phyloP scores from a whole-genome alignment of 163 green algal genomes.

The Chloromonas sp. region DNA sequence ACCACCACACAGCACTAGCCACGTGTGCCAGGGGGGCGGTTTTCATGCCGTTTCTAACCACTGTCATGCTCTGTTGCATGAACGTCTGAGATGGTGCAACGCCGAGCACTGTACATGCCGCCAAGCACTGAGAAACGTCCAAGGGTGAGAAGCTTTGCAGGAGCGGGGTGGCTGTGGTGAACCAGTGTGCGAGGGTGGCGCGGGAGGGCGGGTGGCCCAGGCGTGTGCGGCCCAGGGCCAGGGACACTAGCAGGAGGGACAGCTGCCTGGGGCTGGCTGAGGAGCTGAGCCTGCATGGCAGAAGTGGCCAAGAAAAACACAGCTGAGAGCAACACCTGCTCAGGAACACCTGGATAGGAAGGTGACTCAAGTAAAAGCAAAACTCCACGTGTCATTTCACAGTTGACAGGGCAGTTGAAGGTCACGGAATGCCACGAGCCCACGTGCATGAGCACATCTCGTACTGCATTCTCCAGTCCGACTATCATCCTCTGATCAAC shows the following conservation, averaged over 20 bases:
- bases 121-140: not conserved
- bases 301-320: not conserved
- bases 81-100: not conserved
- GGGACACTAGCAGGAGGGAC: not conserved
- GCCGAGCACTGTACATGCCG: not conserved
- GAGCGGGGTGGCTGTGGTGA: not conserved
- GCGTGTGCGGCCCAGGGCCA: not conserved
- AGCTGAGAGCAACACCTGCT: not conserved
- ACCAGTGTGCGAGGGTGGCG: not conserved
- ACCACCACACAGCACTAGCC: not conserved
- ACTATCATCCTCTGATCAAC: too few relatives aligned
- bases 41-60: not conserved
- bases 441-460: too few relatives aligned
- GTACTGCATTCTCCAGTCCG: too few relatives aligned
- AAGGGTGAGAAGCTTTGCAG: not conserved
- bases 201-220: not conserved
- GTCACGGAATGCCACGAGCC: too few relatives aligned
- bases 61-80: not conserved
- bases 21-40: not conserved
- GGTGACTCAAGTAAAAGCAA: too few relatives aligned
- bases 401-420: too few relatives aligned
- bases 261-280: not conserved
- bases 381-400: too few relatives aligned
- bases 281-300: not conserved
- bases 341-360: not conserved